Conservation (phyloP, 2,329 filamentous ascomycete genomes). For the Cladosporium colombiae region DNA sequence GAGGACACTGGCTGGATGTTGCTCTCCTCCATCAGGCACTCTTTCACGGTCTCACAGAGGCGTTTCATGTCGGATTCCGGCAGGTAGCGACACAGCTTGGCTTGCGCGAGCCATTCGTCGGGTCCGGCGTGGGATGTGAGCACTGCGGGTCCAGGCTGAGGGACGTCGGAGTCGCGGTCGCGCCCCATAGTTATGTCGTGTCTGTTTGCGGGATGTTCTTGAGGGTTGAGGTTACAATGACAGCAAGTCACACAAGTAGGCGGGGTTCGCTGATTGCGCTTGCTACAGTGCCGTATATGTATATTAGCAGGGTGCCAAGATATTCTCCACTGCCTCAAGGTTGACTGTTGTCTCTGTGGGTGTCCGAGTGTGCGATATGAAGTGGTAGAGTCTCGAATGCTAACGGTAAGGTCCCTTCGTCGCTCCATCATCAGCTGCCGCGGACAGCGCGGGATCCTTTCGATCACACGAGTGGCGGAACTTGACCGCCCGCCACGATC, state of each 20-base stretch:
- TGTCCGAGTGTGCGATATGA: not conserved
- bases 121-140: conserved; percentile 80
- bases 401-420: not conserved
- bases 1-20: conserved; percentile 98
- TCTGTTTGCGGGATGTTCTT: conserved; percentile 1
- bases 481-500: not conserved
- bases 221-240: conserved; percentile 18
- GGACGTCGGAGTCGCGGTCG: conserved; percentile 60
- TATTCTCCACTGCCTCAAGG: not conserved
- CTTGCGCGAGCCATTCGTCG: conserved; percentile 95
- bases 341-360: not conserved
- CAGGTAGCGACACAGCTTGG: conserved; percentile 95
- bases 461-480: not conserved
- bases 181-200: conserved; percentile 45
- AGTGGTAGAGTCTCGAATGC: not conserved
- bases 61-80: conserved; percentile 98
- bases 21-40: conserved; percentile 98
- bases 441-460: not conserved
- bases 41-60: conserved; percentile 97
- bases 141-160: conserved; percentile 87
- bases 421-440: conserved; percentile 1
- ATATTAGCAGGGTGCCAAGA: not conserved
- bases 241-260: conserved; percentile 20
- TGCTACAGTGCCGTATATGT: not conserved
- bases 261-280: not conserved